Evolutionary conservation across 2,329 filamentous ascomycete genomes (phyloP), one percentile per base, ranked within the genome.

Genomic region (Ophiostoma populinum): DNA sequence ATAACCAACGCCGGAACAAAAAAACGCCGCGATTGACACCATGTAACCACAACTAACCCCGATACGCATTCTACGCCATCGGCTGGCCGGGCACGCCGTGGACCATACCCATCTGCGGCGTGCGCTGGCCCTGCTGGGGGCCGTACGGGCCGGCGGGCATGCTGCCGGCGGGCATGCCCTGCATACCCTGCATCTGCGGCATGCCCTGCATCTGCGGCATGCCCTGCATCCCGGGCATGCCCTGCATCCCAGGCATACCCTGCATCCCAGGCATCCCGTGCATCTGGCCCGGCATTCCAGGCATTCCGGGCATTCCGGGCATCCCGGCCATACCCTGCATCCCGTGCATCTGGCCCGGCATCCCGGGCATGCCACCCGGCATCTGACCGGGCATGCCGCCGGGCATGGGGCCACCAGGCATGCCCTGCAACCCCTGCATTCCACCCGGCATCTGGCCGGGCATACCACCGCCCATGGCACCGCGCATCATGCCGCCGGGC

Each of bases 21-120:
- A n/a, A n/a, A n/a, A n/a, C n/a, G n/a, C n/a, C n/a, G n/a, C n/a
- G n/a, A n/a, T n/a, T n/a, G n/a, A n/a, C n/a, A n/a, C n/a, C n/a
- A n/a, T n/a, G n/a, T n/a, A n/a, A n/a, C n/a, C n/a, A n/a, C n/a
- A n/a, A n/a, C n/a, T 27, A 27, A 7, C 5, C 22, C 13, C 9
- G 3, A 21, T 11, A 16, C 24, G 5, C 6, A 15, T 8, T 15
- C 32, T 34, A 43, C 7, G 32, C 37, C 42, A 43, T 44, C 0
- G 38, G 40, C 12, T 38, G 41, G 15, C 45, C 35, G 5, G 42
- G 43, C 10, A 44, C 45, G 21, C 42, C 45, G 3, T 34, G 29
- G 19, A 47, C 44, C 31, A 47, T 47, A 11, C 44, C 42, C 49
- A 53, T 53, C 35, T 50, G 48, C 19, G 50, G 50, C 7, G 52